Evolutionary conservation across 2,329 filamentous ascomycete species (phyloP).

Genomic region (Fusarium nygamai): DNA sequence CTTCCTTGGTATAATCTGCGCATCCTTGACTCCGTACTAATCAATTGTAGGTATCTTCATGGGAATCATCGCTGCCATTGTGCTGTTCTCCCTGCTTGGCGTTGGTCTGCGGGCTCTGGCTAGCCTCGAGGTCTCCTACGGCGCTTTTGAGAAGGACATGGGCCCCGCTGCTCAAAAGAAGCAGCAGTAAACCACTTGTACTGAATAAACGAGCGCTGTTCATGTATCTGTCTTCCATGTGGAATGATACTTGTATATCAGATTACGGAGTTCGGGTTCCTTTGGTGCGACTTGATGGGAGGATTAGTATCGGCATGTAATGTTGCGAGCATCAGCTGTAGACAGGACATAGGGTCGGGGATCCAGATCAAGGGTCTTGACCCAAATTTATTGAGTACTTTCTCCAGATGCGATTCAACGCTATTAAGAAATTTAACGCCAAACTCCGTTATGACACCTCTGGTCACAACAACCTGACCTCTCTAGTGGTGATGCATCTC

Average conservation of each 20-base stretch:
- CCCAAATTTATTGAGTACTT: conserved; percentile 22
- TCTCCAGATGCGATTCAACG: conserved; percentile 22
- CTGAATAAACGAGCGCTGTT: conserved; percentile 17
- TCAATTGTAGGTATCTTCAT: conserved; percentile 82
- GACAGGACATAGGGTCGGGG: conserved; percentile 27
- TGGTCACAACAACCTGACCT: neutral
- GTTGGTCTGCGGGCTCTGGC: conserved; percentile 80
- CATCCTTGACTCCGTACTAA: neutral
- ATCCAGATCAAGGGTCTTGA: conserved; percentile 10
- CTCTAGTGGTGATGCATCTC: neutral
- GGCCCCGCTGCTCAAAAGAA: conserved; percentile 90
- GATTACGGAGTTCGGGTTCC: conserved; percentile 45
- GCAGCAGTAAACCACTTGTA: conserved; percentile 48
- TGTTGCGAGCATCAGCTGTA: conserved; percentile 35
- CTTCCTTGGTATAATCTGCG: neutral
- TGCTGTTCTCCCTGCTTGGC: conserved; percentile 81
- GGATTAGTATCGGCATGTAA: conserved; percentile 36
- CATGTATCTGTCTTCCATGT: conserved; percentile 11
- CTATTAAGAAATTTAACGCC: conserved; percentile 37
- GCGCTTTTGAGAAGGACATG: conserved; percentile 96
- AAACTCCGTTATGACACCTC: conserved; percentile 37
- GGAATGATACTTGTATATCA: conserved; percentile 42
- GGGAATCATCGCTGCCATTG: conserved; percentile 74
- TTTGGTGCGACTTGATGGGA: conserved; percentile 39
- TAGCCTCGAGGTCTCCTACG: conserved; percentile 89